Evolutionary conservation across 805 yeast species (phyloP), one percentile per base, ranked within the genome.

Genomic region (Ogataea populi-albae): DNA sequence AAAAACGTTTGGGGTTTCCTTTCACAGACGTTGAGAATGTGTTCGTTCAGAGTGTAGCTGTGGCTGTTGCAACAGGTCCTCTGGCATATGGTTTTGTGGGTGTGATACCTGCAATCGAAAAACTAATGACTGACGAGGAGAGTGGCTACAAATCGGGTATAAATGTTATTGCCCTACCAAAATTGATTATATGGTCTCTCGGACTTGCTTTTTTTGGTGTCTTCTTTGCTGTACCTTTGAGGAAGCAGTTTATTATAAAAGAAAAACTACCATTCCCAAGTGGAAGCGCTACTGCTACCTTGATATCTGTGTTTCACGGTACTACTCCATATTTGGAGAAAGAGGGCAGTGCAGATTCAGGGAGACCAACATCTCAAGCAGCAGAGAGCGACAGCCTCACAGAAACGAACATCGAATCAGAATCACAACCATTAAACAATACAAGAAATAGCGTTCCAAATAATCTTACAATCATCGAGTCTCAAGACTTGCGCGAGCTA

Each of bases 61-160:
- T 93, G 4, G 97, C 98, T 0, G 94, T 86, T 1, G 98, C 98
- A 1, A 93, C 98, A 0, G 98, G 98, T 0, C 98, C 98, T 0
- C 66, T 91, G 43, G 94, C 96, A 0, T 91, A 84, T 61, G 98
- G 98, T 0, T 76, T 91, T 45, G 94, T 91, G 15, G 98, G 98
- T 1, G 89, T 94, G 4, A 73, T 93, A 2, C 98, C 98, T 0
- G 98, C 98, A 1, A 81, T 91, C 35, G 98, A 91, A 54, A 86
- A 88, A 62, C 81, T 91, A 46, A 62, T 91, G 43, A 79, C 86
- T 2, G 63, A 69, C 0, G 87, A 80, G 23, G 98, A 91, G 57
- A 76, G 83, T 23, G 96, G 95, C 2, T 63, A 73, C 0, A 68
- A 66, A 1, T 39, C 53, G 2, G 62, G 66, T 11, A 40, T 68